Base-by-base conservation (phyloP, 441 rosid genomes). In the Populus hybrid region DNA sequence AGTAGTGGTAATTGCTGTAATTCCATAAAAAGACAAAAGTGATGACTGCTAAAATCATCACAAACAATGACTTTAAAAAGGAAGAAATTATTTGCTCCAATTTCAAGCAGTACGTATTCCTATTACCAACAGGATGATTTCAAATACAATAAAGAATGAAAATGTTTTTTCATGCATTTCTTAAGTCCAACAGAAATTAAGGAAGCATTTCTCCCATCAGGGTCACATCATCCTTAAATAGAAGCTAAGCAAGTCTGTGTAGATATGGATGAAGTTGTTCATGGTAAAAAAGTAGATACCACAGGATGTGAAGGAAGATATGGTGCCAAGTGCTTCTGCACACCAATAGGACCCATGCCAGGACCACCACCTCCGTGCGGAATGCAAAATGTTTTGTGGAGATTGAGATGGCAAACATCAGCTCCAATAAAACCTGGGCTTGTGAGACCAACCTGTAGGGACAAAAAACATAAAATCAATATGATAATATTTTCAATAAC, bases 311-410 rank as follows among this genome's bases (percentile, higher is more conserved):
- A 93, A 82, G 99, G 98, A 81, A 95, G 83, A 82, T 88, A 95
- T 64, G 98, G 97, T 75, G 99, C 97, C 87, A 95, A 84, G 77
- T 95, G 99, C 75, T 92, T 88, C 92, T 91, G 94, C 79, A 95
- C 99, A 73, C 99, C 97, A 73, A 95, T 92, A 76, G 99, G 99
- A 64, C 99, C 99, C 99, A 95, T 95, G 77, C 99, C 99, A 64
- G 97, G 98, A 82, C 99, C 97, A 72, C 99, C 99, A 73, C 99
- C 97, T 64, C 97, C 98, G 73, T 95, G 98, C 6, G 98, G 98
- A 82, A 95, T 94, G 90, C 99, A 95, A 85, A 94, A 94, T 68
- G 97, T 95, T 76, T 94, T 95, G 83, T 95, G 99, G 83, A 95
- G 97, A 82, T 95, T 95, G 76, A 95, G 94, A 88, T 95, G 98